Conservation (phyloP, 2,329 filamentous ascomycete species). For the Cercospora sp. region DNA sequence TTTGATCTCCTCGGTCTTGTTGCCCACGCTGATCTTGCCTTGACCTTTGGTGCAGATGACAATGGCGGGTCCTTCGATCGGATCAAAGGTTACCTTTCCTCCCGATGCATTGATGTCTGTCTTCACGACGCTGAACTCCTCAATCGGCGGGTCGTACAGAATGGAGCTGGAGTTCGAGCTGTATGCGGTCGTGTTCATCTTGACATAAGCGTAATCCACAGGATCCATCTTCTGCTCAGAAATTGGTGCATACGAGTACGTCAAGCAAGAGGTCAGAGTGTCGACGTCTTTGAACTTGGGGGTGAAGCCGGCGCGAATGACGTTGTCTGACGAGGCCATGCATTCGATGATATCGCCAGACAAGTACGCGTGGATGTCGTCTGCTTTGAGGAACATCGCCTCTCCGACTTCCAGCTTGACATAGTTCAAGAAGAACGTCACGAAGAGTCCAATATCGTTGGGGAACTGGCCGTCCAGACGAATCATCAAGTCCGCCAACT, state of each 20-base stretch:
- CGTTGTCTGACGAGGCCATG: conserved; percentile 99
- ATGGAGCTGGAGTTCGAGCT: conserved; percentile 69
- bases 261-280: conserved; percentile 86
- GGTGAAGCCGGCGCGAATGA: conserved; percentile 94
- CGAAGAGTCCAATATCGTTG: conserved; percentile 86
- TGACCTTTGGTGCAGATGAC: conserved; percentile 83
- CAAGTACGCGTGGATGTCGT: conserved; percentile 95
- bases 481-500: conserved; percentile 73
- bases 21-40: conserved; percentile 81
- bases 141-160: conserved; percentile 93
- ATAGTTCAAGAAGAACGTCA: conserved; percentile 96
- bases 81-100: conserved; percentile 84
- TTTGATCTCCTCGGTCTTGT: conserved; percentile 68
- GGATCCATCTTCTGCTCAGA: conserved; percentile 92
- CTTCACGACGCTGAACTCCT: conserved; percentile 89
- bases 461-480: conserved; percentile 84
- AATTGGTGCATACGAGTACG: conserved; percentile 93
- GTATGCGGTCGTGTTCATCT: conserved; percentile 79
- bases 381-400: conserved; percentile 92
- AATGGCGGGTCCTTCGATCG: conserved; percentile 84
- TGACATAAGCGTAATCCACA: conserved; percentile 79
- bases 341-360: conserved; percentile 96
- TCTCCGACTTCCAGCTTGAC: conserved; percentile 85
- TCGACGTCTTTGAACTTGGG: conserved; percentile 97
- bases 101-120: conserved; percentile 68